Evolutionary conservation across 805 yeast species (phyloP).

Genomic region (Sporopachydermia lactativora): DNA sequence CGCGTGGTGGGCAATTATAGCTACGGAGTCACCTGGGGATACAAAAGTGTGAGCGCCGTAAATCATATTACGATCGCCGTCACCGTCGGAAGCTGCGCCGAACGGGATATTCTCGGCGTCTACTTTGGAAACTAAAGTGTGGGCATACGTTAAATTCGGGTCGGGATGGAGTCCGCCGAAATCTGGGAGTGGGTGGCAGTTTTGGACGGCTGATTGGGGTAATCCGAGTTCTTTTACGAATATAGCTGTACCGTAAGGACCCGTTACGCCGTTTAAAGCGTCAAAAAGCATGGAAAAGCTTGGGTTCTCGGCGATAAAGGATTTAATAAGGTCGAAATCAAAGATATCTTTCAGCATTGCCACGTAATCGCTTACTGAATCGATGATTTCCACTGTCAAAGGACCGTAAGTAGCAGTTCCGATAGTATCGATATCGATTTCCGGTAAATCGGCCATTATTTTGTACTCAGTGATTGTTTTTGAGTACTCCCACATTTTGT

Average conservation of each 20-base stretch:
- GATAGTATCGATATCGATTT: slow-evolving; percentile 44
- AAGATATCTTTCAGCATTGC: slow-evolving; percentile 70
- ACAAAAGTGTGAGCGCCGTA: slow-evolving; percentile 92
- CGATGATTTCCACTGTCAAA: slow-evolving; percentile 67
- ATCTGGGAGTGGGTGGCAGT: slow-evolving; percentile 68
- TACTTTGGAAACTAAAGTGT: slow-evolving; percentile 73
- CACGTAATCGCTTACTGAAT: slow-evolving; percentile 68
- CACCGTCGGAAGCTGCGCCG: slow-evolving; percentile 99
- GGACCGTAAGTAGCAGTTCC: slow-evolving; percentile 39
- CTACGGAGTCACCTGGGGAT: slow-evolving; percentile 97
- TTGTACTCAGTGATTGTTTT: slow-evolving; percentile 45
- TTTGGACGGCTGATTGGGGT: slow-evolving; percentile 58
- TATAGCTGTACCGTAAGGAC: slow-evolving; percentile 82
- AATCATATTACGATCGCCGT: slow-evolving; percentile 97
- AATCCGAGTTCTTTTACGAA: slow-evolving; percentile 78
- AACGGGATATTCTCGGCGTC: slow-evolving; percentile 71
- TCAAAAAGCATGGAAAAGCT: slow-evolving; percentile 73
- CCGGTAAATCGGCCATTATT: slow-evolving; percentile 40
- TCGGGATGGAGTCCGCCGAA: slow-evolving; percentile 98
- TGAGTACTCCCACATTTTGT: slow-evolving; percentile 67
- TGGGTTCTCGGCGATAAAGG: slow-evolving; percentile 41
- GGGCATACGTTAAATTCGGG: slow-evolving; percentile 92
- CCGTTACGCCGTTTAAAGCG: slow-evolving; percentile 90
- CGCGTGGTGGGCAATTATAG: slow-evolving; percentile 92
- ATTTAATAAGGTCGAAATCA: slow-evolving; percentile 69